These are phyloP conservation scores for Neocucurbitaria cava DNA, from an alignment of 2,329 filamentous ascomycete species.

Conservation along the genomic window DNA sequence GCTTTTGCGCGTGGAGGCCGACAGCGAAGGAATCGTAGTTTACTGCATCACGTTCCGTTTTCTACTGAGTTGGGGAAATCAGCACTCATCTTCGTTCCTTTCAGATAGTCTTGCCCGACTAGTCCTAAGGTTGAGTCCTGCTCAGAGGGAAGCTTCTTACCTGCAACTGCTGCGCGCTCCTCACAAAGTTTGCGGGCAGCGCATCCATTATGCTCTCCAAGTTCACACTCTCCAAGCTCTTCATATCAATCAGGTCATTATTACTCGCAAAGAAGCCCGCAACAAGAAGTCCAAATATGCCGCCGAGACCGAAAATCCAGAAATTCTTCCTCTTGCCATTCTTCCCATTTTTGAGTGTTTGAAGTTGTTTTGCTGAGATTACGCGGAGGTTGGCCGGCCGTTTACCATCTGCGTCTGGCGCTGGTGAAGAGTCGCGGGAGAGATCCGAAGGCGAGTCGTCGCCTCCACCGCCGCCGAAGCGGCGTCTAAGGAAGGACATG, in stretches of 20 bases:
- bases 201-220: constrained; percentile 88
- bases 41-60: constrained; percentile 85
- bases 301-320: constrained; percentile 86
- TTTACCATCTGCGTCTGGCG: constrained; percentile 42
- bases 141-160: constrained; percentile 53
- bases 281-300: constrained; percentile 85
- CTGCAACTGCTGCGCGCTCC: constrained; percentile 84
- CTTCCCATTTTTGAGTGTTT: constrained; percentile 54
- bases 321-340: constrained; percentile 73
- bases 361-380: constrained; percentile 60
- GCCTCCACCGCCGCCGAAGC: constrained; percentile 38
- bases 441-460: constrained; percentile 36
- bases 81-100: constrained; percentile 16
- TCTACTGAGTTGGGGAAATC: constrained; percentile 57
- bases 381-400: constrained; percentile 56
- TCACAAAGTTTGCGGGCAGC: constrained; percentile 82
- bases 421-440: constrained; percentile 48
- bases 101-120: not conserved
- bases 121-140: not conserved
- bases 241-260: constrained; percentile 88
- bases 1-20: constrained; percentile 78
- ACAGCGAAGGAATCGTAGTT: constrained; percentile 95
- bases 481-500: constrained; percentile 50
- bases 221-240: constrained; percentile 72
- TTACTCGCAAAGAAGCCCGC: constrained; percentile 89